These are phyloP conservation scores for Mycena epipterygia DNA, from an alignment of 768 basidiomycete species.

Conservation along the genomic window DNA sequence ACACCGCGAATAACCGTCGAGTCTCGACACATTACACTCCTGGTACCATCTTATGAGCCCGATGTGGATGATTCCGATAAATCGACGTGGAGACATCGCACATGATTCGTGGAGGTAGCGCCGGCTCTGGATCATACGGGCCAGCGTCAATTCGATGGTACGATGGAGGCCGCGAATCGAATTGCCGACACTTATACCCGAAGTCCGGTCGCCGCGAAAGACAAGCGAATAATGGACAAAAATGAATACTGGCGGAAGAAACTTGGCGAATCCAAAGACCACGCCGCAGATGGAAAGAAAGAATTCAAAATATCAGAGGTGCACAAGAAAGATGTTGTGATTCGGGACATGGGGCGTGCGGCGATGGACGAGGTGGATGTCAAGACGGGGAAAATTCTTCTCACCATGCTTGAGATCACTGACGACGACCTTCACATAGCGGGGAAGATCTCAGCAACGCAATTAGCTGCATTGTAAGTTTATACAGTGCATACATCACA, in stretches of 20 bases:
- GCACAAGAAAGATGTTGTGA: slow-evolving; percentile 5
- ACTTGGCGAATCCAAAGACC: slow-evolving; percentile 5
- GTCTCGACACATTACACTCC: too few relatives aligned
- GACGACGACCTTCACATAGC: too few relatives aligned
- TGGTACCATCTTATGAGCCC: too few relatives aligned
- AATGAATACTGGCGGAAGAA: slow-evolving; percentile 19
- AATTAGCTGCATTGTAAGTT: too few relatives aligned
- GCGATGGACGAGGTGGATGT: background rate
- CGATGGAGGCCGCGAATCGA: background rate
- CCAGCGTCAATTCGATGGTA: background rate
- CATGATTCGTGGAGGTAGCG: too few relatives aligned
- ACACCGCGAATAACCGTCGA: too few relatives aligned
- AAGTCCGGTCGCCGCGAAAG: background rate
- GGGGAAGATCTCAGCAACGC: too few relatives aligned
- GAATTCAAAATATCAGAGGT: slow-evolving; percentile 4
- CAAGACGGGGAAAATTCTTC: background rate
- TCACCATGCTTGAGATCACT: too few relatives aligned
- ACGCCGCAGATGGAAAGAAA: slow-evolving; percentile 20
- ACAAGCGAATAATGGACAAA: background rate
- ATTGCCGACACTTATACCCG: background rate
- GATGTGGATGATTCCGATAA: slow-evolving; percentile 20
- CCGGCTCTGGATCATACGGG: background rate
- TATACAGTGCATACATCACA: too few relatives aligned
- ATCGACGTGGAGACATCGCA: slow-evolving; percentile 32
- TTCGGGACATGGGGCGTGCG: background rate